A percentile compares a stretch with the other conserved stretches of the same genome.
Evolutionary conservation across 768 basidiomycete genomes (phyloP).

Genomic region (Gloeopeniophorella convolvens): DNA sequence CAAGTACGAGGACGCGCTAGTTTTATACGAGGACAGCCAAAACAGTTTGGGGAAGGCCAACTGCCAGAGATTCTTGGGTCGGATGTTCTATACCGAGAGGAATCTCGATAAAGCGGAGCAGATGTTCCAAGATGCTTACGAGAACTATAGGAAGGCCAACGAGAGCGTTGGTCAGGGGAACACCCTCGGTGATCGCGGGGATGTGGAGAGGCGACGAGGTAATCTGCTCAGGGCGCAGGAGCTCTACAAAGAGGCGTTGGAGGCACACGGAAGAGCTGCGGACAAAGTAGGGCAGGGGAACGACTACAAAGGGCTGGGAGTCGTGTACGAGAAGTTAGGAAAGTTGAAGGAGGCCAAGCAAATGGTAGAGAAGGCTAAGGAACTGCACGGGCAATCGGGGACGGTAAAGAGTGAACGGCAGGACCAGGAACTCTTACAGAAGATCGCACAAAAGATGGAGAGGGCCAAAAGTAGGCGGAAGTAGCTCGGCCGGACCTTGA

Average conservation of each 20-base stretch:
- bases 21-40: background rate
- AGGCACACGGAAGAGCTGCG: conserved; percentile 8
- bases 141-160: conserved; percentile 1
- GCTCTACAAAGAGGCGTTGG: conserved; percentile 1
- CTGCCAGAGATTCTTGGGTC: conserved; percentile 6
- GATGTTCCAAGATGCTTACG: conserved; percentile 11
- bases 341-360: conserved; percentile 5
- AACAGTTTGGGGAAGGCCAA: conserved; percentile 13
- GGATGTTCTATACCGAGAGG: background rate
- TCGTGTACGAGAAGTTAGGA: conserved; percentile 6
- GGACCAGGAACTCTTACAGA: conserved; percentile 2
- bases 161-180: conserved; percentile 14
- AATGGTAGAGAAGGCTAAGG: conserved; percentile 13
- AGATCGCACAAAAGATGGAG: conserved; percentile 4
- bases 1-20: conserved; percentile 1
- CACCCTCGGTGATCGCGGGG: conserved; percentile 3
- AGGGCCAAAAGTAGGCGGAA: background rate
- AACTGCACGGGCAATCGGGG: conserved; percentile 8
- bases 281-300: conserved; percentile 16
- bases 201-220: conserved; percentile 6
- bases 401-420: conserved; percentile 1
- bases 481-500: no score
- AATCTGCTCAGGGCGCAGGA: background rate
- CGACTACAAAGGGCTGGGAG: conserved; percentile 9
- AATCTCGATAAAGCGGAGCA: background rate